Base-by-base conservation (phyloP, 2,329 filamentous ascomycete species). In the Beauveria sp. region DNA sequence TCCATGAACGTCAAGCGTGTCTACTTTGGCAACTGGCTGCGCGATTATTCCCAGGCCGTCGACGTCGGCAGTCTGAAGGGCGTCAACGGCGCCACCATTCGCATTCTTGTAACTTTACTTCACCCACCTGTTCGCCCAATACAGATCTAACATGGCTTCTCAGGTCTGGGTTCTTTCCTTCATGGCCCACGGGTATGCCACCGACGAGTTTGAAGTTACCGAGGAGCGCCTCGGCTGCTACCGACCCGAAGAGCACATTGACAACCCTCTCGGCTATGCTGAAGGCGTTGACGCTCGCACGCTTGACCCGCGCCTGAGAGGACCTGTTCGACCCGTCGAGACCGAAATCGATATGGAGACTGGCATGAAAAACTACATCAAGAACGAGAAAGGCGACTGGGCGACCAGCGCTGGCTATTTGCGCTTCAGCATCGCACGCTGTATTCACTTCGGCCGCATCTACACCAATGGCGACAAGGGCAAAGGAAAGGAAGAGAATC, bases 361-460 rank as follows among this genome's bases (percentile, higher is more conserved):
- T 1, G 93, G 93, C n/a, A 96, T 99, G 93, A 99, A 98, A 76
- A 98, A 98, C 73, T 99, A 99, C 74, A 98, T 99, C 67, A 87
- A 93, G 63, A 98, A 97, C 69, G 93, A 98, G 72, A 79, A 77
- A 16, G 91, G 92, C 5, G 83, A 85, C 46, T 97, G 93, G 90
- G 91, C 93, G 1, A 99, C 95, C 22, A 96, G 92, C 65, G 79
- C 90, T 8, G 93, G 90, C 45, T 97, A 93, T 69, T 81, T 96
- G 63, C 86, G 87, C 67, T 90, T 85, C 74, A 92, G 89, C 67
- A 80, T 95, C 64, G 81, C 81, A 16, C 84, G 89, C 63, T 85
- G 87, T 71, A 89, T 93, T 64, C 90, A 93, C 74, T 92, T 84
- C 67, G 90, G 90, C 16, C 82, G 90, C 42, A 75, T 90, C 30